Conservation (phyloP, 306 rosid genomes). For the Herpetospermum pedunculosum region DNA sequence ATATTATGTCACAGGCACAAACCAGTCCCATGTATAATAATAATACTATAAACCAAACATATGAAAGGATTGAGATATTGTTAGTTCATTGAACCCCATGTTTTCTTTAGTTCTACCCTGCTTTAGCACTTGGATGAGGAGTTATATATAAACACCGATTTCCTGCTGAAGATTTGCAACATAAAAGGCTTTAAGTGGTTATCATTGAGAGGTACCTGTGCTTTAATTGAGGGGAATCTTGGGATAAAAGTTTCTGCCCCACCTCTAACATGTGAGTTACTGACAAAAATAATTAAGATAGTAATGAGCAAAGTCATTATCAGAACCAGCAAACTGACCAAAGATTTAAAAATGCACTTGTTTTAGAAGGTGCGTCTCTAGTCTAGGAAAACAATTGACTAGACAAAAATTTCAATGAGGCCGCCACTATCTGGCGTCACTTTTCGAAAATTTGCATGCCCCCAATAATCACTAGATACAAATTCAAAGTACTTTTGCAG, state of each 20-base stretch:
- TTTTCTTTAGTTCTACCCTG: not conserved
- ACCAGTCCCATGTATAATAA: not conserved
- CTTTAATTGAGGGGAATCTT: conserved; percentile 41
- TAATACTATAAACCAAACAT: not conserved
- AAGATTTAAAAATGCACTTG: not conserved
- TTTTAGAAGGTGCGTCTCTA: not conserved
- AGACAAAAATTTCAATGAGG: too few relatives aligned
- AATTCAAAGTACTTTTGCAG: too few relatives aligned
- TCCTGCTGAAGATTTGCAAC: not conserved
- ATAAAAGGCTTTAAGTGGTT: not conserved
- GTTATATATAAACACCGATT: not conserved
- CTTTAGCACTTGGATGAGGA: not conserved
- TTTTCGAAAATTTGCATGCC: too few relatives aligned
- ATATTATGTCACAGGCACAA: not conserved
- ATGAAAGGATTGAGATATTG: not conserved
- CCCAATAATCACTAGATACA: too few relatives aligned
- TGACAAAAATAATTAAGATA: conserved; percentile 11
- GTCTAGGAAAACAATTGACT: too few relatives aligned
- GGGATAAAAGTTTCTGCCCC: conserved; percentile 32
- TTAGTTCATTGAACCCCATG: not conserved
- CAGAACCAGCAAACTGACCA: not conserved
- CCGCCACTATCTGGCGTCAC: too few relatives aligned
- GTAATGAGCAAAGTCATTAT: not conserved
- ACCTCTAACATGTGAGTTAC: conserved; percentile 61
- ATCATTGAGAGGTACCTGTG: conserved; percentile 28